Conservation (phyloP, 208 protist genomes). For the Trypanosoma boissoni region DNA sequence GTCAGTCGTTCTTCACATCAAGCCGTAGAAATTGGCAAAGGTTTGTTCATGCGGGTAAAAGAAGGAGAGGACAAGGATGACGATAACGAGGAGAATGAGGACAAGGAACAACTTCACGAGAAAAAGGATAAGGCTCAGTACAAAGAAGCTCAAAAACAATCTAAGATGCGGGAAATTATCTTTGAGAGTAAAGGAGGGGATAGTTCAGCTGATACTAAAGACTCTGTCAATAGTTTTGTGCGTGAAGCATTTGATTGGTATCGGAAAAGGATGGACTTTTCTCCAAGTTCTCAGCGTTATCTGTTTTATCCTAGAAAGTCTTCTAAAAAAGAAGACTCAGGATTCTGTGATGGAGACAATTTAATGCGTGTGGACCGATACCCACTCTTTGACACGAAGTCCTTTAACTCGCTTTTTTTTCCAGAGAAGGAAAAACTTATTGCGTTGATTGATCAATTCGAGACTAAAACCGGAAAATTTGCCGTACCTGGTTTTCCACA, state of each 20-base stretch:
- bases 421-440: slow-evolving; percentile 75
- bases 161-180: slow-evolving; percentile 16
- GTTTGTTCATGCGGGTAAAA: not conserved
- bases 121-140: not conserved
- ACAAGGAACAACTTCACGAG: not conserved
- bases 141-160: not conserved
- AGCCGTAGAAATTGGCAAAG: slow-evolving; percentile 16
- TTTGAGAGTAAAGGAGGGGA: not conserved
- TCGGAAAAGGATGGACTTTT: slow-evolving; percentile 29
- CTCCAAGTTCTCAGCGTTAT: slow-evolving; percentile 41
- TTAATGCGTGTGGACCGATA: slow-evolving; percentile 66
- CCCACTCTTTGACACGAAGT: slow-evolving; percentile 73
- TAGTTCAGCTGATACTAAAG: not conserved
- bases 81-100: not conserved
- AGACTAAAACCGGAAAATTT: slow-evolving; percentile 77
- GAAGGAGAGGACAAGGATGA: not conserved
- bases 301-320: slow-evolving; percentile 56
- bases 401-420: slow-evolving; percentile 91
- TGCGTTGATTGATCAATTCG: slow-evolving; percentile 77
- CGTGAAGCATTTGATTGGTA: slow-evolving; percentile 44
- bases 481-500: slow-evolving; percentile 85
- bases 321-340: not conserved
- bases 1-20: slow-evolving; percentile 16
- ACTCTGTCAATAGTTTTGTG: slow-evolving; percentile 28
- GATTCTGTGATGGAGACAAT: not conserved